Percentiles rank a stretch among this genome's conserved stretches.
Evolutionary conservation across 257 asterid species (phyloP).

Genomic region (Asclepias syriaca): DNA sequence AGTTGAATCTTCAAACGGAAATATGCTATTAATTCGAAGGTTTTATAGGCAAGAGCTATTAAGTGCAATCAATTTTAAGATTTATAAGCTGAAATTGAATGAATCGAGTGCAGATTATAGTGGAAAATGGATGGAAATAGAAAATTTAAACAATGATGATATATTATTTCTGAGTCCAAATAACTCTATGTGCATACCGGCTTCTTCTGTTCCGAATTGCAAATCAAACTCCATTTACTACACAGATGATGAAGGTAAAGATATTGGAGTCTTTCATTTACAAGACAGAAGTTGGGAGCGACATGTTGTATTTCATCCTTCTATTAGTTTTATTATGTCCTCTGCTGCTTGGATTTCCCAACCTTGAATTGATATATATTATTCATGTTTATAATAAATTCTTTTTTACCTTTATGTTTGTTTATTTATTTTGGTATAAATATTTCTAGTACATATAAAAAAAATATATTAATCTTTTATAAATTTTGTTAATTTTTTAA

Average conservation of each 20-base stretch:
- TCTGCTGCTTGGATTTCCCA: neutral
- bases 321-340: neutral
- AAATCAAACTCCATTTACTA: neutral
- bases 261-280: neutral
- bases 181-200: neutral
- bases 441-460: no score
- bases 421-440: no score
- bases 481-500: no score
- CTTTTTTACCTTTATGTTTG: no score
- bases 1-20: neutral
- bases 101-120: neutral
- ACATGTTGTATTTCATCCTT: no score
- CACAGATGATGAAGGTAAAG: neutral
- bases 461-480: no score
- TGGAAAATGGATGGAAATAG: neutral
- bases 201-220: neutral
- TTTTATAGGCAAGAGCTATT: no score
- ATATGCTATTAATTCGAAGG: neutral
- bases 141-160: neutral
- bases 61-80: neutral
- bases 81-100: no score
- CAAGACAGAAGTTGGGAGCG: neutral
- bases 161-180: neutral
- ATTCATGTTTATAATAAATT: no score
- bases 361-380: neutral